Evolutionary conservation across 1,284 basidiomycete species (phyloP), one percentile per base, ranked within the genome.

Genomic region (Schizophyllum amplum): DNA sequence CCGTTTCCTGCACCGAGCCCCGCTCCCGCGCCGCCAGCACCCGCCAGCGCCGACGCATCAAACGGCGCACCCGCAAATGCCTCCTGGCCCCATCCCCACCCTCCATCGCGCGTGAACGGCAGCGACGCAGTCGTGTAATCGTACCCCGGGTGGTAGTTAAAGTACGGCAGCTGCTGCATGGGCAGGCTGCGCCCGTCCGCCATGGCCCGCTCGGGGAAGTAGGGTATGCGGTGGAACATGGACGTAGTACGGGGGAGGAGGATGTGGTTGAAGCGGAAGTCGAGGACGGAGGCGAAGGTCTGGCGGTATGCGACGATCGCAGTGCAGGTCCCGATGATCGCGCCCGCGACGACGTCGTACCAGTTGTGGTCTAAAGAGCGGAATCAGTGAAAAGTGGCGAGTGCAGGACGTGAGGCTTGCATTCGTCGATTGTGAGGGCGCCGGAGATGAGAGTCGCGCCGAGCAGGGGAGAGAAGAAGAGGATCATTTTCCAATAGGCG

Each of bases 401-500:
- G 11, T 17, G 11, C 17, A 3, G 4, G 17, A 9, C 2, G 11
- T 21, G 27, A 52, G 17, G 65, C 73, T 52, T 61, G 72, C 77
- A 81, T 69, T 80, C 74, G 65, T 83, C 81, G 50, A 83, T 78
- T 1, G 78, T 82, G 58, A 83, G 66, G n/a, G 78, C 75, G 4
- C 77, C 80, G 2, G 77, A 76, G 55, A 83, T 83, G 48, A 84
- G 69, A 17, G 69, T 73, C 0, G 81, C 81, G n/a, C 81, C 81
- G 54, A 83, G 76, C 1, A 83, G 59, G 21, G 81, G 81, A 5
- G 76, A 74, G 58, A 83, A 79, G 60, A 81, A 75, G 23, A 82
- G 60, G 57, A 83, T 70, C 76, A 81, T 80, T 66, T 83, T 83
- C 81, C 81, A 83, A 66, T 80, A 83, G 5, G 75, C 75, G 6